phyloP scores from a whole-genome alignment of 495 filamentous ascomycete species.

The Aspergillus cavernicola region DNA sequence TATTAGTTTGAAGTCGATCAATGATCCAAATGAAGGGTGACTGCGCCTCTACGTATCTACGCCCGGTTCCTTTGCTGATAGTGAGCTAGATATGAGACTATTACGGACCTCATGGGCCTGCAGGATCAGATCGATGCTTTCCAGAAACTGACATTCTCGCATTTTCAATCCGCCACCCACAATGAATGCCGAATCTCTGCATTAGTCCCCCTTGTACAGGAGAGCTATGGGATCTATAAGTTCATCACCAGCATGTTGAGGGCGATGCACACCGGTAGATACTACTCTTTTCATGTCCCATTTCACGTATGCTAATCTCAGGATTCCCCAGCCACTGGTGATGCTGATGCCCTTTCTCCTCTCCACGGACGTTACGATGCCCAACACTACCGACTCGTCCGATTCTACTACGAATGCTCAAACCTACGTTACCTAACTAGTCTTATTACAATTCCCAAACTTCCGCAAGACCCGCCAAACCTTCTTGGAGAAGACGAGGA shows the following conservation, averaged over 20 bases:
- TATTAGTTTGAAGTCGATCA: slow-evolving; percentile 94
- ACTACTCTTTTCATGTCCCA: neutral
- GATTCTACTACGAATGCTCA: slow-evolving; percentile 98
- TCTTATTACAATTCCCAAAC: slow-evolving; percentile 91
- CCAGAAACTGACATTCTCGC: slow-evolving; percentile 96
- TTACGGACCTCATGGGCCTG: slow-evolving; percentile 90
- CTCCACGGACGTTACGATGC: slow-evolving; percentile 85
- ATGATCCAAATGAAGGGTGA: slow-evolving; percentile 94
- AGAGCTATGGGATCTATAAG: slow-evolving; percentile 98
- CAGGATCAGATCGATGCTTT: slow-evolving; percentile 98
- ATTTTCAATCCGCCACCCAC: slow-evolving; percentile 84
- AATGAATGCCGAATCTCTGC: slow-evolving; percentile 97
- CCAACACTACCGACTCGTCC: slow-evolving; percentile 91
- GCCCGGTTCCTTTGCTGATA: slow-evolving; percentile 15
- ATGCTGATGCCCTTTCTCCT: slow-evolving; percentile 91
- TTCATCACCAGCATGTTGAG: slow-evolving; percentile 92
- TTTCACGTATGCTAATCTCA: slow-evolving; percentile 10
- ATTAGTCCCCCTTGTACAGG: slow-evolving; percentile 87
- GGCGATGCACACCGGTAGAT: slow-evolving; percentile 92
- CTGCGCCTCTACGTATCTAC: neutral
- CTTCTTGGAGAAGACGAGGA: slow-evolving; percentile 80
- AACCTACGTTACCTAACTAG: slow-evolving; percentile 95
- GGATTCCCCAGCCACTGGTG: slow-evolving; percentile 66
- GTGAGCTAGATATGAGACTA: slow-evolving; percentile 75
- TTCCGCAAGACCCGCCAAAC: slow-evolving; percentile 91